Evolutionary conservation across 2,329 filamentous ascomycete genomes (phyloP).

Genomic region (Talaromyces sp.): DNA sequence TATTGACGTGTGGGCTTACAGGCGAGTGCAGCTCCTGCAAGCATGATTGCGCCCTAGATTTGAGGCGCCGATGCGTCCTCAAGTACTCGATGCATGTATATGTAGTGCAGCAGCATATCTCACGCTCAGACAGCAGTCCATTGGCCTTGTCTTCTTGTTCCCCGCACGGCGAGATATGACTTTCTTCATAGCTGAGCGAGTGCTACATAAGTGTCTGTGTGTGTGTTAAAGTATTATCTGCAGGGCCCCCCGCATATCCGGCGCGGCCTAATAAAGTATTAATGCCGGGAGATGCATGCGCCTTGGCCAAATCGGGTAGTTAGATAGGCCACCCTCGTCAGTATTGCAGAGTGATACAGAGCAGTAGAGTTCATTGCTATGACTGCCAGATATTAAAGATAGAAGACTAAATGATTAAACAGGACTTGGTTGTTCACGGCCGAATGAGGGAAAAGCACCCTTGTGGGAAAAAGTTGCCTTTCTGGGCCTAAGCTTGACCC

Average conservation of each 20-base stretch:
- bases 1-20: neutral
- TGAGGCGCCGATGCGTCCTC: neutral
- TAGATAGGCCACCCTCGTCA: constrained; percentile 7
- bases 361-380: neutral
- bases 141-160: neutral
- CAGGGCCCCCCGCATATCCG: neutral
- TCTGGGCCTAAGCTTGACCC: neutral
- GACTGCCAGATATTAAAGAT: neutral
- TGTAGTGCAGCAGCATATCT: neutral
- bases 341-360: neutral
- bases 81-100: neutral
- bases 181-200: neutral
- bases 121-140: neutral
- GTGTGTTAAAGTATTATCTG: no score
- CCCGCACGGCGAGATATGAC: neutral
- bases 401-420: neutral
- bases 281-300: neutral
- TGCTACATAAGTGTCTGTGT: neutral
- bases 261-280: neutral
- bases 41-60: neutral
- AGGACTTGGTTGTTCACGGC: neutral
- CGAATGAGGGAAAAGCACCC: neutral
- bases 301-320: neutral
- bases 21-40: neutral
- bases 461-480: neutral